Percentiles rank a stretch among this genome's conserved stretches.
Conservation (phyloP, 1,284 basidiomycete species). For the Marasmius oreades region DNA sequence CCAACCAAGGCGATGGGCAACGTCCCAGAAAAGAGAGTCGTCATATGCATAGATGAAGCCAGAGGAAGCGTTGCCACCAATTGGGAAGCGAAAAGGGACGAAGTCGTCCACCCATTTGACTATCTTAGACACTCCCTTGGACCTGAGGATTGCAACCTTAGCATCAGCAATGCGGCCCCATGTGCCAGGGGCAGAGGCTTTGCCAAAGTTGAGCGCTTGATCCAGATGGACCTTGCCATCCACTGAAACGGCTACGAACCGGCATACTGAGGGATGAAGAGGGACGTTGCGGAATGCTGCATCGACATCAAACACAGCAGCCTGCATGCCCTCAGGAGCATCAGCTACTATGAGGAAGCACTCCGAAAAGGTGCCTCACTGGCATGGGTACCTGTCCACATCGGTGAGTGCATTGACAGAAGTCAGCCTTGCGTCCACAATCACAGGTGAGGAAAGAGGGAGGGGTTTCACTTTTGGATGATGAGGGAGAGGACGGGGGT, state of each 20-base stretch:
- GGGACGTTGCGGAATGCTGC: too few species aligned
- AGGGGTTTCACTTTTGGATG: too few species aligned
- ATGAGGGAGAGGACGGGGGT: too few species aligned
- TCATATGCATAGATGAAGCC: slow-evolving; percentile 11
- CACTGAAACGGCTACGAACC: slow-evolving; percentile 21
- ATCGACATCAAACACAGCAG: slow-evolving; percentile 26
- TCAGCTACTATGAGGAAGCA: background rate
- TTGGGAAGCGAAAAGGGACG: slow-evolving; percentile 20
- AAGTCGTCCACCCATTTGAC: slow-evolving; percentile 38
- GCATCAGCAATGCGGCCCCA: slow-evolving; percentile 32
- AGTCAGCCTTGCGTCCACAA: too few species aligned
- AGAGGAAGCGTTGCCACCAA: background rate
- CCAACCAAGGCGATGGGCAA: slow-evolving; percentile 22
- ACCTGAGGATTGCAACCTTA: slow-evolving; percentile 12
- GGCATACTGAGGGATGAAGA: slow-evolving; percentile 22
- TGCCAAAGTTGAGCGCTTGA: slow-evolving; percentile 27
- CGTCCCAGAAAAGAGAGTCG: slow-evolving; percentile 15
- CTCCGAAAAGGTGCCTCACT: background rate
- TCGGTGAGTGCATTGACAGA: slow-evolving; percentile 9
- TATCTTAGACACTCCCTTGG: slow-evolving; percentile 16
- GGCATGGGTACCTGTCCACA: background rate
- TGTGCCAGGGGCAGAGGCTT: slow-evolving; percentile 23
- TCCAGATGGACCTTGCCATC: slow-evolving; percentile 21
- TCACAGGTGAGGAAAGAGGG: too few species aligned
- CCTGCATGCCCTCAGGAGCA: slow-evolving; percentile 20